phyloP scores from a whole-genome alignment of 768 basidiomycete species.

The Lentinula aciculospora region DNA sequence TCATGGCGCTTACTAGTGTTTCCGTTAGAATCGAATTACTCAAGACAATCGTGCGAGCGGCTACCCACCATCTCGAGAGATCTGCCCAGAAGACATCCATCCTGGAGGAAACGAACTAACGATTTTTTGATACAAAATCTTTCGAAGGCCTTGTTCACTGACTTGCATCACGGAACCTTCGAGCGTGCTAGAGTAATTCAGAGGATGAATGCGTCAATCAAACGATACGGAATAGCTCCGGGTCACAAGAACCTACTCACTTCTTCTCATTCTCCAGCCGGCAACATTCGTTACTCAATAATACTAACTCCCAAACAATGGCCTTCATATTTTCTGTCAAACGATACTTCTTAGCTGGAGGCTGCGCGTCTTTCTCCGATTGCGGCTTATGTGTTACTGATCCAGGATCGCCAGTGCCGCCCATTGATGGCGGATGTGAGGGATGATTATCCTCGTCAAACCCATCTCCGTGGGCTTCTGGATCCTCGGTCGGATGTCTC shows the following conservation, averaged over 20 bases:
- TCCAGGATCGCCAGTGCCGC: constrained; percentile 10
- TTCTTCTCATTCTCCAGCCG: constrained; percentile 58
- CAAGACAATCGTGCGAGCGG: background rate
- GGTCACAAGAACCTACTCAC: constrained; percentile 23
- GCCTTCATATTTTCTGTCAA: constrained; percentile 78
- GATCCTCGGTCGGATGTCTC: constrained; percentile 3
- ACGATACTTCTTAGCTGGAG: constrained; percentile 72
- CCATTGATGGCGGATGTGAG: constrained; percentile 13
- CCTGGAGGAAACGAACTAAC: constrained; percentile 77
- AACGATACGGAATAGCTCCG: background rate
- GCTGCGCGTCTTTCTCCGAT: constrained; percentile 31
- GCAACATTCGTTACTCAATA: constrained; percentile 80
- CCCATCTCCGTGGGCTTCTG: background rate
- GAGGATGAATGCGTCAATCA: background rate
- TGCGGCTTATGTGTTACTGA: constrained; percentile 18
- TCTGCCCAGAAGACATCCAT: constrained; percentile 84
- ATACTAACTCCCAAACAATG: constrained; percentile 75
- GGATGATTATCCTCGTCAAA: constrained; percentile 1
- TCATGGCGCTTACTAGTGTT: constrained; percentile 71
- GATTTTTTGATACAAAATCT: constrained; percentile 81
- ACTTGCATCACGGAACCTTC: constrained; percentile 69
- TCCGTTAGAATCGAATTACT: background rate
- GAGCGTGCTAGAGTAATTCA: constrained; percentile 28
- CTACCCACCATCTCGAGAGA: constrained; percentile 75
- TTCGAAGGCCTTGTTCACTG: constrained; percentile 77